These are phyloP conservation scores for Tulasnella sp. DNA, from an alignment of 768 basidiomycete species.

Conservation along the genomic window DNA sequence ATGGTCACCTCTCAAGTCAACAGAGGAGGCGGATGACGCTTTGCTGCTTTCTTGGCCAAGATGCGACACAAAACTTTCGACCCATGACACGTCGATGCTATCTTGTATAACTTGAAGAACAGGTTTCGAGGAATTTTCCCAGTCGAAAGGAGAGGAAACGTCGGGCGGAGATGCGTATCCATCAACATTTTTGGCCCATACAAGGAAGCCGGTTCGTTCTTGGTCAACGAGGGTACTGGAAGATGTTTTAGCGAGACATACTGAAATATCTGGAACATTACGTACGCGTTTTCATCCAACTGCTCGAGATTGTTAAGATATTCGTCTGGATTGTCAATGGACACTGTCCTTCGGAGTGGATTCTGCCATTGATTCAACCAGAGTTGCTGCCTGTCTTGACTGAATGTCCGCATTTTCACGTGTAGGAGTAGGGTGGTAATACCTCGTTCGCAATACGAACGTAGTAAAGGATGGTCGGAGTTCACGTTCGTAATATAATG, in stretches of 20 bases:
- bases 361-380: slow-evolving; percentile 65
- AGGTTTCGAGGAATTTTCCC: slow-evolving; percentile 43
- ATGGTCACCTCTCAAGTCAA: slow-evolving; percentile 44
- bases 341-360: slow-evolving; percentile 39
- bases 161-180: slow-evolving; percentile 38
- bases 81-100: slow-evolving; percentile 42
- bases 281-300: slow-evolving; percentile 14
- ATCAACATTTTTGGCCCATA: slow-evolving; percentile 53
- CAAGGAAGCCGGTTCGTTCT: slow-evolving; percentile 60
- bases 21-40: slow-evolving; percentile 25
- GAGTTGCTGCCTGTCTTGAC: slow-evolving; percentile 44
- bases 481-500: slow-evolving; percentile 53
- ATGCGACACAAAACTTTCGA: slow-evolving; percentile 43
- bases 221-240: slow-evolving; percentile 50
- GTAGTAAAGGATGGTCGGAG: slow-evolving; percentile 61
- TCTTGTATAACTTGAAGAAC: slow-evolving; percentile 39
- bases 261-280: neutral
- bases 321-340: slow-evolving; percentile 34
- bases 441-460: slow-evolving; percentile 38
- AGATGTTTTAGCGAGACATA: slow-evolving; percentile 21
- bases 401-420: slow-evolving; percentile 65
- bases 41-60: slow-evolving; percentile 71
- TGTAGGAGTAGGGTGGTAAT: slow-evolving; percentile 51
- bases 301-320: slow-evolving; percentile 38
- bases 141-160: slow-evolving; percentile 31